Conservation (phyloP, 2,329 filamentous ascomycete genomes). For the Diplodia sapinea region DNA sequence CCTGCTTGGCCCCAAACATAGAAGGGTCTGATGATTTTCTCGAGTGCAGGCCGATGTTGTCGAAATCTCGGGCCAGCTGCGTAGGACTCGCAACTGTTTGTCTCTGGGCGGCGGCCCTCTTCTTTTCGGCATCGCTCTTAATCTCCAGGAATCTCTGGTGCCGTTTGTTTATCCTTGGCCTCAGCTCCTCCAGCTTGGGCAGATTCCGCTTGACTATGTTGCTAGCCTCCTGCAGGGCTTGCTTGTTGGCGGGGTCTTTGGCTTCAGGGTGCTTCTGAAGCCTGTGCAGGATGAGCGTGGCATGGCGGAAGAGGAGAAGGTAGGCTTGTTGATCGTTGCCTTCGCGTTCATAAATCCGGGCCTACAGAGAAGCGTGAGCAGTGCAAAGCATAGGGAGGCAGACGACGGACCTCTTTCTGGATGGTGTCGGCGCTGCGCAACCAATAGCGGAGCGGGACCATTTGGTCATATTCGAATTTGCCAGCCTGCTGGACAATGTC, state of each 20-base stretch:
- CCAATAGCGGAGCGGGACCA: conserved; percentile 81
- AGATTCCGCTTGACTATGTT: conserved; percentile 69
- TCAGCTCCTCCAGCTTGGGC: conserved; percentile 75
- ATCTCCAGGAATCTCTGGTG: conserved; percentile 69
- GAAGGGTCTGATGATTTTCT: conserved; percentile 34
- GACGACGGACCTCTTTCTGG: conserved; percentile 73
- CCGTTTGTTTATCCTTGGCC: conserved; percentile 75
- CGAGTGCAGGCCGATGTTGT: conserved; percentile 32
- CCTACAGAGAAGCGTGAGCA: conserved; percentile 59
- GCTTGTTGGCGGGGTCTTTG: conserved; percentile 65
- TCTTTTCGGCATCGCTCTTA: conserved; percentile 49
- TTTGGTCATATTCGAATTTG: conserved; percentile 79
- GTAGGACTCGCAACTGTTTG: conserved; percentile 37
- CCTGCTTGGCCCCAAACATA: conserved; percentile 38
- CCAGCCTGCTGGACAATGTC: conserved; percentile 78
- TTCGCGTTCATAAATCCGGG: conserved; percentile 82
- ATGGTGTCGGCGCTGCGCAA: conserved; percentile 79
- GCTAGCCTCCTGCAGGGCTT: conserved; percentile 61
- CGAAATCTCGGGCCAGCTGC: conserved; percentile 36
- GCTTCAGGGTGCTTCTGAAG: conserved; percentile 78
- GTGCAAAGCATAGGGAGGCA: conserved; percentile 8
- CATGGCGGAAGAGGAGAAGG: conserved; percentile 87
- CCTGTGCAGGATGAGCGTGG: conserved; percentile 78
- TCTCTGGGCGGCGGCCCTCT: conserved; percentile 38
- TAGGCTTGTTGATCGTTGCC: conserved; percentile 88